These are phyloP conservation scores for Colletotrichum nymphaeae DNA, from an alignment of 2,329 filamentous ascomycete species.

Conservation along the genomic window DNA sequence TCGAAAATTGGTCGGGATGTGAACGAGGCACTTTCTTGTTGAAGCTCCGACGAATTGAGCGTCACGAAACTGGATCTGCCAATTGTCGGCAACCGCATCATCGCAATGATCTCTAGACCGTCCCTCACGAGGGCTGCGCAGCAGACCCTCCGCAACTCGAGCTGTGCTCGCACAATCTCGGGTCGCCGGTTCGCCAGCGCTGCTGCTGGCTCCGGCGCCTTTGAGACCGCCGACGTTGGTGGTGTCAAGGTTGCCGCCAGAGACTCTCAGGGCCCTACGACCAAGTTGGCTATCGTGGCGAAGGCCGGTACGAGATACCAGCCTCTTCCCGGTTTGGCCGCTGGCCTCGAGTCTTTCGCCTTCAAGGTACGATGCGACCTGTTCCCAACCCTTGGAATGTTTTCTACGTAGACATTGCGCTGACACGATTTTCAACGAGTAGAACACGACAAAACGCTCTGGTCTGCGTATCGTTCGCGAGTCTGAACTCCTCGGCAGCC, in stretches of 20 bases:
- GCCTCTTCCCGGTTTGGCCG: conserved; percentile 87
- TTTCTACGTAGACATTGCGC: conserved; percentile 7
- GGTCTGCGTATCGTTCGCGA: conserved; percentile 94
- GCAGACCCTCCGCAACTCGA: conserved; percentile 66
- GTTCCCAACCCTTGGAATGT: neutral
- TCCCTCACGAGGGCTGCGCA: conserved; percentile 68
- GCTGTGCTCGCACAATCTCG: conserved; percentile 66
- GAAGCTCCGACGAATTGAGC: conserved; percentile 38
- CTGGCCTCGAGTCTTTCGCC: conserved; percentile 93
- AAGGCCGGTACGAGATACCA: conserved; percentile 97
- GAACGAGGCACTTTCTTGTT: conserved; percentile 38
- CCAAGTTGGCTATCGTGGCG: conserved; percentile 89
- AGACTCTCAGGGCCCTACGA: conserved; percentile 88
- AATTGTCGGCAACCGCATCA: conserved; percentile 67
- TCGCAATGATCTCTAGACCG: conserved; percentile 73
- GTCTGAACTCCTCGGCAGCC: conserved; percentile 92
- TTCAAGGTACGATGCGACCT: conserved; percentile 79
- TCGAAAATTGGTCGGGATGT: conserved; percentile 39
- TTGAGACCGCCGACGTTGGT: conserved; percentile 85
- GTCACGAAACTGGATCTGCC: conserved; percentile 47
- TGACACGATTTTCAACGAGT: conserved; percentile 38
- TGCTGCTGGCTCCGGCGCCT: conserved; percentile 77
- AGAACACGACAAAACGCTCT: conserved; percentile 90
- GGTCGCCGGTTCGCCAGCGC: conserved; percentile 69
- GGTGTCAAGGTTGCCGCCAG: conserved; percentile 94